Conservation (phyloP, 306 rosid species). For the Vigna reflexopilosa region DNA sequence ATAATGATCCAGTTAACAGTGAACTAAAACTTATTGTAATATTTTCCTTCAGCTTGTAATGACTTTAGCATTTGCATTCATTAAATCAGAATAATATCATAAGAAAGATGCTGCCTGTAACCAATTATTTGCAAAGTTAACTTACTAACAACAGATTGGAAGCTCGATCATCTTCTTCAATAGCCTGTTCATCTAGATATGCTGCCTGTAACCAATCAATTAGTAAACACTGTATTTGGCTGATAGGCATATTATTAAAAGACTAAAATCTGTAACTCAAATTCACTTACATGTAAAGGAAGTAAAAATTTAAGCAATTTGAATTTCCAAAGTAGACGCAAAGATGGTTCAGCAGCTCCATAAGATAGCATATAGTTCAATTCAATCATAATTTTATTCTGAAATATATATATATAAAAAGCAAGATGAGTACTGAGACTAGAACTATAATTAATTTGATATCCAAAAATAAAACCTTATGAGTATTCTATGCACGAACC, state of each 20-base stretch:
- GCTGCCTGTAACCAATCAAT: slow-evolving; percentile 73
- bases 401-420: slow-evolving; percentile 45
- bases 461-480: slow-evolving; percentile 33
- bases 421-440: slow-evolving; percentile 33
- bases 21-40: too few species aligned
- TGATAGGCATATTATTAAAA: slow-evolving; percentile 23
- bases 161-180: slow-evolving; percentile 48
- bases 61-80: slow-evolving; percentile 41
- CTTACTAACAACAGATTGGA: slow-evolving; percentile 90
- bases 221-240: slow-evolving; percentile 39
- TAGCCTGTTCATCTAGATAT: slow-evolving; percentile 65
- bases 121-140: slow-evolving; percentile 32
- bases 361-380: slow-evolving; percentile 92
- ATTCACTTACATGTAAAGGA: slow-evolving; percentile 78
- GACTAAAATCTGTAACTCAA: slow-evolving; percentile 29
- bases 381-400: slow-evolving; percentile 82
- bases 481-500: not conserved
- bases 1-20: slow-evolving; percentile 22
- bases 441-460: slow-evolving; percentile 36
- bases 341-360: slow-evolving; percentile 88
- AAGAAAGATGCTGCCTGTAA: not conserved
- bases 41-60: slow-evolving; percentile 28
- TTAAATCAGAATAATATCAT: slow-evolving; percentile 32
- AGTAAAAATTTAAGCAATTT: slow-evolving; percentile 68
- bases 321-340: slow-evolving; percentile 76